A percentile compares a stretch with the other conserved stretches of the same genome.
These are phyloP conservation scores for Coemansia sp. DNA, from an alignment of 192 early-diverging fungal species.

Conservation along the genomic window DNA sequence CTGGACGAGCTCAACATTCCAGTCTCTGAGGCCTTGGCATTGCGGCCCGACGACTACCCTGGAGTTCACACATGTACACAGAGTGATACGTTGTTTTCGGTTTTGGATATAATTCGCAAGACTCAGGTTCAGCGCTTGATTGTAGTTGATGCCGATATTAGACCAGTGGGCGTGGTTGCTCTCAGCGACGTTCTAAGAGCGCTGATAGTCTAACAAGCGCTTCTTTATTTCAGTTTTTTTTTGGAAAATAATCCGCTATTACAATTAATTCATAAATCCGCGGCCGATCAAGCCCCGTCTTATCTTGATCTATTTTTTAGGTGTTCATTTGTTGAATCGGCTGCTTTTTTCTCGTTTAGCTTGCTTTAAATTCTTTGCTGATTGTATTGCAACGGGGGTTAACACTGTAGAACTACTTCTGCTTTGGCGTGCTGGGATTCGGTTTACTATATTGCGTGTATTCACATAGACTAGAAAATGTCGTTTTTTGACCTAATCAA, in stretches of 20 bases:
- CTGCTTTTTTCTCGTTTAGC: not conserved
- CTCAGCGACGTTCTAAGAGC: conserved; percentile 77
- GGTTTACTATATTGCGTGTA: not conserved
- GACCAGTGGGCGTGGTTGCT: conserved; percentile 77
- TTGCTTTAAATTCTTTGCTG: not conserved
- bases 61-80: conserved; percentile 91
- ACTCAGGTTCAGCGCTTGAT: conserved; percentile 87
- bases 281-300: not conserved
- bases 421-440: not conserved
- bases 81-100: conserved; percentile 80
- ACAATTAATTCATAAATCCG: not conserved
- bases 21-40: conserved; percentile 78
- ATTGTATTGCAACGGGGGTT: not conserved
- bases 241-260: too few relatives aligned
- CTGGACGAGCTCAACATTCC: conserved; percentile 77
- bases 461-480: conserved; percentile 22
- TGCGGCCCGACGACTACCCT: conserved; percentile 85
- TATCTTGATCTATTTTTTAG: not conserved
- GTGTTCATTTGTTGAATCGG: not conserved
- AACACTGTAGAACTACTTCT: not conserved
- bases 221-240: not conserved
- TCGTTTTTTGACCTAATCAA: conserved; percentile 50
- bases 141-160: conserved; percentile 80
- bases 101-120: conserved; percentile 85
- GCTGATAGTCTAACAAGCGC: conserved; percentile 30